phyloP scores from a whole-genome alignment of 441 rosid species.

The Pelargonium myrrhifolium region DNA sequence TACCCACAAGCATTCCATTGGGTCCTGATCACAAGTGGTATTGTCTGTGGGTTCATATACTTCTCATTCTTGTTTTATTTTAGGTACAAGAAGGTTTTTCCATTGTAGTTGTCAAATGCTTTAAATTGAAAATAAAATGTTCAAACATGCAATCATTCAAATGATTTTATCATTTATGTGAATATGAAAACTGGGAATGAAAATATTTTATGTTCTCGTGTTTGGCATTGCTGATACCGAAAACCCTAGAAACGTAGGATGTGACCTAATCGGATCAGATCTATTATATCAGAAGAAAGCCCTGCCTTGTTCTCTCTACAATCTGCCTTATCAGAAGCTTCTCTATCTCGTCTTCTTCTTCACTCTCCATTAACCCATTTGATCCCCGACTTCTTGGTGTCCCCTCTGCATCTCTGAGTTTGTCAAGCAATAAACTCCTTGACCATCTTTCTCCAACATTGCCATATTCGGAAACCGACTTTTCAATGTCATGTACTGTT shows the following conservation, averaged over 20 bases:
- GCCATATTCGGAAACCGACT: neutral
- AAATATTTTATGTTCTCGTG: no score
- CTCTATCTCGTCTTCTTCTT: neutral
- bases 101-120: slow-evolving; percentile 30
- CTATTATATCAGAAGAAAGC: no score
- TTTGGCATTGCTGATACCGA: no score
- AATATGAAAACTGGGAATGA: no score
- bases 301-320: neutral
- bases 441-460: neutral
- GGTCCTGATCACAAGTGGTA: slow-evolving; percentile 63
- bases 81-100: slow-evolving; percentile 74
- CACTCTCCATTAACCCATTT: neutral
- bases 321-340: neutral
- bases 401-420: neutral
- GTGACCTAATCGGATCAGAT: no score
- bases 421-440: neutral
- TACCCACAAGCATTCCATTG: slow-evolving; percentile 53
- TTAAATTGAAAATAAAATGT: no score
- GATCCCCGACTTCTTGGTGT: neutral
- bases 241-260: no score
- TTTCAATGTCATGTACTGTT: neutral
- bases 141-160: no score
- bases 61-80: slow-evolving; percentile 62
- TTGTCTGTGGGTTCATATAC: slow-evolving; percentile 47
- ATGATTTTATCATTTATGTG: no score